Evolutionary conservation across 2,329 filamentous ascomycete species (phyloP), one percentile per base, ranked within the genome.

Genomic region (Penicillium verrucosum): DNA sequence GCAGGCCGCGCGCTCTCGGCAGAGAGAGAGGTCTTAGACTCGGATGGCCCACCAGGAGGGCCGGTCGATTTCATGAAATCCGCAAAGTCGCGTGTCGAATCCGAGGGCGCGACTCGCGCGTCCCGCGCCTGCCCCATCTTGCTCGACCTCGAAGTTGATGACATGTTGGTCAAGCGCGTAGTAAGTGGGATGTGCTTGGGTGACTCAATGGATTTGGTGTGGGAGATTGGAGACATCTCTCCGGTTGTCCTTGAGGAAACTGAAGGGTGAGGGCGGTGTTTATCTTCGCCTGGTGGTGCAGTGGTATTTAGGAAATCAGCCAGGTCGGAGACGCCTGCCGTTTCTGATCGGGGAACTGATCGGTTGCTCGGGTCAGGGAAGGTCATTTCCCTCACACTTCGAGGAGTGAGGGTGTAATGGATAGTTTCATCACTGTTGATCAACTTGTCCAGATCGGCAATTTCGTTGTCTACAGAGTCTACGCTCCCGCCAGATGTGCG

Each of bases 1-100:
- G 50, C 36, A 44, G 61, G 51, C n/a, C 41, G 55, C 3, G 52
- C 6, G n/a, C 41, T 41, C 46, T 60, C 55, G 16, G 34, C 21
- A 21, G 54, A 54, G 11, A 27, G 11, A 29, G 50, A 42, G 23
- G 8, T 37, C 25, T 50, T 58, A 3, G 21, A 30, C 40, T 58
- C 42, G n/a, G 47, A 51, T 23, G 64, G 60, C 40, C 54, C 54
- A 46, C 41, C 58, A 27, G 38, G 51, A 40, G 93, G 89, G 2
- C 90, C 91, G 30, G 91, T 96, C 0, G 89, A 89, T 58, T 90
- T 88, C 67, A 96, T 90, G 70, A 96, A 97, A 57, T 95, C 89
- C 23, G 91, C 89, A 75, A 97, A 90, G 66, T 96, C 92, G 44
- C 86, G 81, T 9, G 88, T 84, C 0, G 90, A 90, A 60, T 92